A percentile compares a stretch with the other conserved stretches of the same genome.
Evolutionary conservation across 208 protist genomes (phyloP).

Genomic region (Wallacemonas sp.): DNA sequence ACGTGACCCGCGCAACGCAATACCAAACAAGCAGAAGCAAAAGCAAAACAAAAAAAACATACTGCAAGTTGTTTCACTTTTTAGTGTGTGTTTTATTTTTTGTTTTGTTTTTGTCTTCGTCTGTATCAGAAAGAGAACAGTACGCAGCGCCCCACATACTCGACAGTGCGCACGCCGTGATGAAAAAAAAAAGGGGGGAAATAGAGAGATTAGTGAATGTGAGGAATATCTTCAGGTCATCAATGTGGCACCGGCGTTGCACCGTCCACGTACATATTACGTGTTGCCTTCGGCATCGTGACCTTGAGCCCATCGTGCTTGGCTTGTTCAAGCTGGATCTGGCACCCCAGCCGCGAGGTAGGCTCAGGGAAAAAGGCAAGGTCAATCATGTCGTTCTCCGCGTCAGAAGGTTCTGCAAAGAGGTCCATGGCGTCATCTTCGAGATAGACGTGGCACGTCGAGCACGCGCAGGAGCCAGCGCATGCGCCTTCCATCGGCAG

Average conservation of each 20-base stretch:
- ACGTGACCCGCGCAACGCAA: too few relatives aligned
- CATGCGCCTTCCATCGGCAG: slow-evolving; percentile 97
- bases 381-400: slow-evolving; percentile 94
- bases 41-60: too few relatives aligned
- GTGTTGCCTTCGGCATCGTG: slow-evolving; percentile 77
- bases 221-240: too few relatives aligned
- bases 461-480: slow-evolving; percentile 95
- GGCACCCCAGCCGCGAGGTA: slow-evolving; percentile 88
- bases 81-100: not conserved
- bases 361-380: slow-evolving; percentile 86
- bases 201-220: slow-evolving; percentile 4
- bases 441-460: slow-evolving; percentile 98
- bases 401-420: slow-evolving; percentile 92
- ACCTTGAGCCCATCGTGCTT: slow-evolving; percentile 83
- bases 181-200: not conserved
- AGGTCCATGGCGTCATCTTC: slow-evolving; percentile 79
- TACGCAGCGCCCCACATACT: too few relatives aligned
- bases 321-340: slow-evolving; percentile 66
- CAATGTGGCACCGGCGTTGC: slow-evolving; percentile 79
- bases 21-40: too few relatives aligned
- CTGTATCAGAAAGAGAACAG: not conserved
- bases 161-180: too few relatives aligned
- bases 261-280: slow-evolving; percentile 94
- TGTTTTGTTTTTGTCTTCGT: not conserved
- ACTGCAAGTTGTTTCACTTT: not conserved